A percentile compares a stretch with the other conserved stretches of the same genome.
Conservation (phyloP, 768 basidiomycete genomes). For the Pleurotus eryngii region DNA sequence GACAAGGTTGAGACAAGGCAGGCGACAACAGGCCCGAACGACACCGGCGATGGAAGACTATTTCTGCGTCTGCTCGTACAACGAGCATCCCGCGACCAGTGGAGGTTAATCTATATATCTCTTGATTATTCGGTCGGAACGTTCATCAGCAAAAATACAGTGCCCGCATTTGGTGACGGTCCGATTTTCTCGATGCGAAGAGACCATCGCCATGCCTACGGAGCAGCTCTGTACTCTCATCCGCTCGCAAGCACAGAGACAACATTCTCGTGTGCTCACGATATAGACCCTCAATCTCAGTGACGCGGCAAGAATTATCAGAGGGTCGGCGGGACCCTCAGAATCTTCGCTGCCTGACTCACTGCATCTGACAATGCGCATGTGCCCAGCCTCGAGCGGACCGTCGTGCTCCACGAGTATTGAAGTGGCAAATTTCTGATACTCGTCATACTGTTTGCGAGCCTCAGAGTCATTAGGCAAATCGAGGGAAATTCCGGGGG, state of each 20-base stretch:
- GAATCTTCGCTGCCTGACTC: conserved; percentile 7
- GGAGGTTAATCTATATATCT: neutral
- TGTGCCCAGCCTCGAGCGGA: conserved; percentile 11
- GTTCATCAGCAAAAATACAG: neutral
- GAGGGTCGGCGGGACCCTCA: conserved; percentile 12
- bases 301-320: conserved; percentile 13
- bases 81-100: too few relatives aligned
- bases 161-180: conserved; percentile 1
- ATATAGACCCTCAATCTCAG: conserved; percentile 14
- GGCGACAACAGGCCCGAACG: too few relatives aligned
- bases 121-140: neutral
- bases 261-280: conserved; percentile 13
- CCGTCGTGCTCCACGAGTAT: conserved; percentile 8
- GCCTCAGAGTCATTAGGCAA: neutral
- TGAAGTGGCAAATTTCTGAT: neutral
- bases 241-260: conserved; percentile 12
- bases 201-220: conserved; percentile 9
- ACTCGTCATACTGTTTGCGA: neutral
- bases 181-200: neutral
- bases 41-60: too few relatives aligned
- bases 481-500: neutral
- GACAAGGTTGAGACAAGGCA: too few relatives aligned
- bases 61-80: too few relatives aligned
- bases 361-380: conserved; percentile 14
- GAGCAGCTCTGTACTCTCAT: conserved; percentile 8